Percentiles rank a stretch among this genome's conserved stretches.
Evolutionary conservation across 257 asterid genomes (phyloP).

Genomic region (Solanum paucissectum): DNA sequence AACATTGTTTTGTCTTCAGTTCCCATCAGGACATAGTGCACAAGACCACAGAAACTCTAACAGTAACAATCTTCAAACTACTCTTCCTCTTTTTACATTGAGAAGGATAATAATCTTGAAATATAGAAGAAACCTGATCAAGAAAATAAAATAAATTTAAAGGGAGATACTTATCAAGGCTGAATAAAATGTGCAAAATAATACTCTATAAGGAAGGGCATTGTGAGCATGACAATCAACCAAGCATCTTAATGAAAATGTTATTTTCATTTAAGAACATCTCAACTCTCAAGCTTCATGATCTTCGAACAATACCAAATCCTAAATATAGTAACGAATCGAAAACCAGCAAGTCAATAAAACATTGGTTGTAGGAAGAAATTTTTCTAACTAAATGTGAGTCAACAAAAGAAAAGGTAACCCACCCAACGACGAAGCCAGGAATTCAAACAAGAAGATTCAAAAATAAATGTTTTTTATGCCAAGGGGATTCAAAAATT

Average conservation of each 20-base stretch:
- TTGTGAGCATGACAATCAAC: background rate
- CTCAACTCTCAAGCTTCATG: too few species aligned
- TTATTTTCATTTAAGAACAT: too few species aligned
- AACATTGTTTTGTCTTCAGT: background rate
- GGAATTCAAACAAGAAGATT: too few species aligned
- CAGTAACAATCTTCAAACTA: background rate
- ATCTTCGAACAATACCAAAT: too few species aligned
- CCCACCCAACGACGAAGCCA: too few species aligned
- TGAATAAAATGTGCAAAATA: background rate
- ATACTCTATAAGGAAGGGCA: background rate
- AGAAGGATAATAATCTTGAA: background rate
- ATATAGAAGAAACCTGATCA: background rate
- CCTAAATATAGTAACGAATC: too few species aligned
- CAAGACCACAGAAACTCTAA: background rate
- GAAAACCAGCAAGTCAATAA: too few species aligned
- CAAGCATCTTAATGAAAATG: background rate
- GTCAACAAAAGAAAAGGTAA: too few species aligned
- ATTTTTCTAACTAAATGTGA: too few species aligned
- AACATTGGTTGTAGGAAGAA: too few species aligned
- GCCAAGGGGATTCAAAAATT: too few species aligned
- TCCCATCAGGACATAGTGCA: background rate
- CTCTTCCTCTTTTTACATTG: background rate
- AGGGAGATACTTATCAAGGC: background rate
- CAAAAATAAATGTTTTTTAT: too few species aligned
- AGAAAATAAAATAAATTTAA: background rate